Conservation (phyloP, 805 yeast species). For the Metschnikowia colocasiae region DNA sequence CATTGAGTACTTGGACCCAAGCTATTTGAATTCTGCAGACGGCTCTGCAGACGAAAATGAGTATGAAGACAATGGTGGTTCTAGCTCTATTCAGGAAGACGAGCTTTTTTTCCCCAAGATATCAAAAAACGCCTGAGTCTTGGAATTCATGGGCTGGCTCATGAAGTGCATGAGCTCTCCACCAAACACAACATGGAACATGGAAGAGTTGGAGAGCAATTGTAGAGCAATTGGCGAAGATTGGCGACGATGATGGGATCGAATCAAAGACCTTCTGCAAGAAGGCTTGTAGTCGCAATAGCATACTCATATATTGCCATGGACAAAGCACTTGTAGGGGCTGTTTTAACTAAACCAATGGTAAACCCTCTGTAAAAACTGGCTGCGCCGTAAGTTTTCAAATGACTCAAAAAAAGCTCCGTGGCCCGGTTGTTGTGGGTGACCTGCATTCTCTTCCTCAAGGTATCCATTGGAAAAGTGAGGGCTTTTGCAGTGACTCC, state of each 20-base stretch:
- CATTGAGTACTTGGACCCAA: slow-evolving; percentile 8
- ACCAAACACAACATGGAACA: no score
- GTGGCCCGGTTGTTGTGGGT: slow-evolving; percentile 18
- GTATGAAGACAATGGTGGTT: slow-evolving; percentile 4
- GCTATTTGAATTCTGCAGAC: slow-evolving; percentile 1
- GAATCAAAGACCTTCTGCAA: not conserved
- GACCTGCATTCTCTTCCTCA: slow-evolving; percentile 76
- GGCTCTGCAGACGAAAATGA: slow-evolving; percentile 2
- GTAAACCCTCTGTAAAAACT: slow-evolving; percentile 76
- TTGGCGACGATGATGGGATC: no score
- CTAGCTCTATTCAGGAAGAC: slow-evolving; percentile 1
- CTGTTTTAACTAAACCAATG: slow-evolving; percentile 69
- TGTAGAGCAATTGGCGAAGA: not conserved
- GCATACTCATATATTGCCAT: slow-evolving; percentile 60
- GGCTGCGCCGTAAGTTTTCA: slow-evolving; percentile 52
- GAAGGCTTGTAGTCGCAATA: slow-evolving; percentile 10
- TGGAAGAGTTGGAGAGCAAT: not conserved
- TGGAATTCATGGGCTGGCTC: not conserved
- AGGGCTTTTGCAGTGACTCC: slow-evolving; percentile 70
- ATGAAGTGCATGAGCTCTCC: not conserved
- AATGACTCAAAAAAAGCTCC: slow-evolving; percentile 36
- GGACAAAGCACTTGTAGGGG: slow-evolving; percentile 72
- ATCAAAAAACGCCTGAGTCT: not conserved
- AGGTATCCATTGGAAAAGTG: slow-evolving; percentile 82
- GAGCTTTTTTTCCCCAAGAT: not conserved